A percentile compares a stretch with the other conserved stretches of the same genome.
Evolutionary conservation across 2,329 filamentous ascomycete genomes (phyloP).

Genomic region (Aureobasidium vineae): DNA sequence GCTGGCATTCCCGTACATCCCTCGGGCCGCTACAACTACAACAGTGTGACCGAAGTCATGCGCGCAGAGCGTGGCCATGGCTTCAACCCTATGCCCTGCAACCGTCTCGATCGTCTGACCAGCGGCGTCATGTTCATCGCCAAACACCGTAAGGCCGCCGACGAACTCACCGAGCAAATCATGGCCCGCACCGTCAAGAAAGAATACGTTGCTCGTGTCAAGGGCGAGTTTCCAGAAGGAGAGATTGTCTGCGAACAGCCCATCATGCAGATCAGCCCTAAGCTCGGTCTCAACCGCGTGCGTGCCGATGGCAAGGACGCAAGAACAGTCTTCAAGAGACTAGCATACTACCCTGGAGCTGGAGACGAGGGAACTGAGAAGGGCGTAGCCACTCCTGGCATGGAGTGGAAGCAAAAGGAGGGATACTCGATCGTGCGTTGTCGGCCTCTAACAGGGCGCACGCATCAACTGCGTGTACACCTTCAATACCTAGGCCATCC

Average conservation of each 20-base stretch:
- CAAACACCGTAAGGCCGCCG: slow-evolving; percentile 78
- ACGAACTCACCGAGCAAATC: slow-evolving; percentile 73
- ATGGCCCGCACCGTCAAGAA: slow-evolving; percentile 80
- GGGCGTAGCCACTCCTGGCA: slow-evolving; percentile 33
- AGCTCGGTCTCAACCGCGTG: slow-evolving; percentile 91
- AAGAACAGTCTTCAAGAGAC: slow-evolving; percentile 82
- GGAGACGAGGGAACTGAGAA: slow-evolving; percentile 32
- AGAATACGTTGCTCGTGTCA: slow-evolving; percentile 90
- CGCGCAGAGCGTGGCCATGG: slow-evolving; percentile 64
- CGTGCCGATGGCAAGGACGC: slow-evolving; percentile 88
- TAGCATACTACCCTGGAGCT: slow-evolving; percentile 77
- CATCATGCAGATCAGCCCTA: slow-evolving; percentile 90
- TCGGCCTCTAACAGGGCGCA: slow-evolving; percentile 86
- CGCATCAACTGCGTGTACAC: slow-evolving; percentile 92
- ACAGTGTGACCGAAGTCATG: slow-evolving; percentile 92
- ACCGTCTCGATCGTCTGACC: slow-evolving; percentile 88
- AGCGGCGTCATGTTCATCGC: slow-evolving; percentile 98
- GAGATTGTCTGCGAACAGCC: slow-evolving; percentile 92
- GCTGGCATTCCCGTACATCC: slow-evolving; percentile 93
- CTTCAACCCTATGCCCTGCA: slow-evolving; percentile 71
- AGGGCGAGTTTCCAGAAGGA: slow-evolving; percentile 86
- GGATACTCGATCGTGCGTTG: slow-evolving; percentile 96
- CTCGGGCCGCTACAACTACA: slow-evolving; percentile 92
- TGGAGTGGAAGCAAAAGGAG: slow-evolving; percentile 56
- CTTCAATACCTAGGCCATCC: slow-evolving; percentile 92